Evolutionary conservation across 148 eudicot species (phyloP).

Genomic region (Vaccinium vitisidaea): DNA sequence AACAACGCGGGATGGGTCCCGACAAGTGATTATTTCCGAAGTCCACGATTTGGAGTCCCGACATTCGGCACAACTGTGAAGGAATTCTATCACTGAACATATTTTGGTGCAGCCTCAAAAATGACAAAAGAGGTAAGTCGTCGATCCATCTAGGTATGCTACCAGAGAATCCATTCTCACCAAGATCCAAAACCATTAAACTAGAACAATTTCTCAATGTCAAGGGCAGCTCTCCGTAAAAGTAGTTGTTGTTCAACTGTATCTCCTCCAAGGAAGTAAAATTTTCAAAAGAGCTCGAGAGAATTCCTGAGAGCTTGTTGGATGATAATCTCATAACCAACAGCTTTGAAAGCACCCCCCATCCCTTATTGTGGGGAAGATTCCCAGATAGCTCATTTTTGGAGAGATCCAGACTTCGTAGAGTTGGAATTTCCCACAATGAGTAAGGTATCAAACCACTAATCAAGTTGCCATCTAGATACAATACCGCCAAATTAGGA

Average conservation of each 20-base stretch:
- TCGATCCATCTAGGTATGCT: no score
- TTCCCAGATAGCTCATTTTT: background rate
- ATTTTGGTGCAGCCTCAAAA: background rate
- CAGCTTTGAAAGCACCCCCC: background rate
- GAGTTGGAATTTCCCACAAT: background rate
- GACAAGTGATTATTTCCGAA: slow-evolving; percentile 31
- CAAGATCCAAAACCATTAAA: no score
- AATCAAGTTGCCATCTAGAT: slow-evolving; percentile 1
- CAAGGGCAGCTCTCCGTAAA: no score
- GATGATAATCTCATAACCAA: slow-evolving; percentile 10
- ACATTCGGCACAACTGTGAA: background rate
- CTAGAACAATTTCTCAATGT: no score
- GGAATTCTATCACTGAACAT: background rate
- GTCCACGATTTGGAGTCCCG: slow-evolving; percentile 23
- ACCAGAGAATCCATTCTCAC: no score
- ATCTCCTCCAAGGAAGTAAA: background rate
- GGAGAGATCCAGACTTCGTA: background rate
- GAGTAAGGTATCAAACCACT: slow-evolving; percentile 6
- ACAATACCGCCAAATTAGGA: slow-evolving; percentile 18
- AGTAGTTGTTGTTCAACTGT: background rate
- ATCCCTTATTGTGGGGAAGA: slow-evolving; percentile 15
- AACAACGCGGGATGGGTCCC: slow-evolving; percentile 34
- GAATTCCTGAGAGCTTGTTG: background rate
- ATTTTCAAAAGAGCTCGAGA: no score
- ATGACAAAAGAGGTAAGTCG: no score